Conservation (phyloP, 495 filamentous ascomycete species). For the Mytilinidion resinicola region DNA sequence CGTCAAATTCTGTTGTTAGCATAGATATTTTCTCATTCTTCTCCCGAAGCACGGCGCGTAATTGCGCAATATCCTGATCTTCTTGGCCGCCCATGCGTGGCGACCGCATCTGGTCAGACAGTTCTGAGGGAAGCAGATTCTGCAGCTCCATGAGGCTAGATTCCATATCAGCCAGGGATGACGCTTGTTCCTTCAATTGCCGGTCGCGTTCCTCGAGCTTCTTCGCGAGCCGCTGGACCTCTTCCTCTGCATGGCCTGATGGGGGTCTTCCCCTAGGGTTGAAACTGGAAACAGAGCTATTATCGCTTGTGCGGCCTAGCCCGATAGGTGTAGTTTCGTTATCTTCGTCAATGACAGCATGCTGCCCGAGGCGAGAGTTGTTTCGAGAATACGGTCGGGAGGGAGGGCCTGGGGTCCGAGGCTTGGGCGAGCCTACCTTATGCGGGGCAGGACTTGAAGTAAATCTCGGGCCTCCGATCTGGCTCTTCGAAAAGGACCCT, state of each 20-base stretch:
- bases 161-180: slow-evolving; percentile 79
- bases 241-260: slow-evolving; percentile 53
- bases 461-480: slow-evolving; percentile 44
- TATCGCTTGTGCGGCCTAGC: slow-evolving; percentile 45
- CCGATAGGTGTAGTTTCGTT: slow-evolving; percentile 53
- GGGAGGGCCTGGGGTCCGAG: slow-evolving; percentile 24
- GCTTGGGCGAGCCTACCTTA: slow-evolving; percentile 51
- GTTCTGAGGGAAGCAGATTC: slow-evolving; percentile 46
- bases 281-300: slow-evolving; percentile 37
- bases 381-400: slow-evolving; percentile 37
- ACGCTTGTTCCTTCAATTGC: slow-evolving; percentile 80
- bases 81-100: slow-evolving; percentile 50
- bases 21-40: slow-evolving; percentile 94
- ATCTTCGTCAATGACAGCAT: slow-evolving; percentile 35
- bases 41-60: slow-evolving; percentile 78
- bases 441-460: slow-evolving; percentile 56
- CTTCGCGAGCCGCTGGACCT: slow-evolving; percentile 56
- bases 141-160: slow-evolving; percentile 68
- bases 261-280: slow-evolving; percentile 44
- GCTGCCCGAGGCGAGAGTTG: slow-evolving; percentile 34
- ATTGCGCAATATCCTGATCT: slow-evolving; percentile 66
- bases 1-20: slow-evolving; percentile 90
- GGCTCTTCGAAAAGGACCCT: slow-evolving; percentile 41
- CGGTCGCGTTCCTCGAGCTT: slow-evolving; percentile 79
- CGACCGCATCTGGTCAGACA: slow-evolving; percentile 9